These are phyloP conservation scores for Ampelocalamus luodianensis DNA, from an alignment of 176 grass and related monocot genomes.

Conservation along the genomic window DNA sequence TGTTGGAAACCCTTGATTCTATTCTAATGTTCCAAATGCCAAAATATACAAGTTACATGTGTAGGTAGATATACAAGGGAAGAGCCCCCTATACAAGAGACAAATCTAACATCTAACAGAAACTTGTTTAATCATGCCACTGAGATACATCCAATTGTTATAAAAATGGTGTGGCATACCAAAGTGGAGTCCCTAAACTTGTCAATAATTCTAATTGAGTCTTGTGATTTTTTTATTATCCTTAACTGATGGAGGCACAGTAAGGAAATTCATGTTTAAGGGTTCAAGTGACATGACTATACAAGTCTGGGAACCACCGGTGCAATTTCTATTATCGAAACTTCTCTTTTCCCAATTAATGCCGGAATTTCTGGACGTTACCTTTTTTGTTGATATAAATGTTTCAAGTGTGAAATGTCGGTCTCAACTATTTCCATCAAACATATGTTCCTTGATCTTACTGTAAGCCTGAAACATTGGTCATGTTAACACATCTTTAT, in stretches of 20 bases:
- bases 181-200: neutral
- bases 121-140: neutral
- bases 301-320: neutral
- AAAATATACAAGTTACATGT: too few species aligned
- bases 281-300: neutral
- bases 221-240: neutral
- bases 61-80: too few species aligned
- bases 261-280: neutral
- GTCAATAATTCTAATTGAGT: neutral
- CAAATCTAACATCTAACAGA: too few species aligned
- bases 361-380: neutral
- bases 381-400: neutral
- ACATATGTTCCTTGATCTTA: neutral
- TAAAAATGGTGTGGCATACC: neutral
- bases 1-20: too few species aligned
- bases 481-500: conserved; percentile 35
- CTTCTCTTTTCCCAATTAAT: neutral
- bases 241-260: neutral
- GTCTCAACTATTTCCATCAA: neutral
- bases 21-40: too few species aligned
- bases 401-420: neutral
- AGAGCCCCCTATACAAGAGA: too few species aligned
- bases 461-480: neutral
- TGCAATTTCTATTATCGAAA: neutral
- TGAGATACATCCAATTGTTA: neutral